Evolutionary conservation across 2,329 filamentous ascomycete genomes (phyloP).

Genomic region (Neoscytalidium dimidiatum): DNA sequence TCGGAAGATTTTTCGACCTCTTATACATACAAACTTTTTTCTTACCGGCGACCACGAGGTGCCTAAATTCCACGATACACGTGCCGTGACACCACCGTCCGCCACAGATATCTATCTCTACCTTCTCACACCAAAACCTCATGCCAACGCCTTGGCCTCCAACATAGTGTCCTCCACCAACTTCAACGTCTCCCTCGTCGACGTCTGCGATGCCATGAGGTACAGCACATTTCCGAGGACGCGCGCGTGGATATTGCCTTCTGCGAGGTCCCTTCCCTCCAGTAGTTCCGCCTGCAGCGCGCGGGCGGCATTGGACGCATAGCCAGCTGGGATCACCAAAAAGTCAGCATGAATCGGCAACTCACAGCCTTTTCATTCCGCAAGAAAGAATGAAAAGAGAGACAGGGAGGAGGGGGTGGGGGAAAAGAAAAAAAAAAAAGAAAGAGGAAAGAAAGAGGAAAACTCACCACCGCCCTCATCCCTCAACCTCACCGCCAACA

Average conservation of each 20-base stretch:
- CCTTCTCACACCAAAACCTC: no score
- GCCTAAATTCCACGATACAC: no score
- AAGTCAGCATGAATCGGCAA: not conserved
- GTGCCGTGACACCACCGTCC: no score
- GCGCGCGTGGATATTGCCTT: constrained; percentile 57
- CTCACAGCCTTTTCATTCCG: not conserved
- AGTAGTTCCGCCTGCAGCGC: constrained; percentile 55
- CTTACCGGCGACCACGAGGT: no score
- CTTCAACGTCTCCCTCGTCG: constrained; percentile 17
- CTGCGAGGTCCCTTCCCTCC: constrained; percentile 40
- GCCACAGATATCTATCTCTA: no score
- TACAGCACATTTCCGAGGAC: constrained; percentile 64
- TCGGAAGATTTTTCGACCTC: no score
- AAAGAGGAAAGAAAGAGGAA: not conserved
- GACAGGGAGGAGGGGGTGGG: not conserved
- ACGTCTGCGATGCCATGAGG: constrained; percentile 56
- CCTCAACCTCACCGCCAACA: constrained; percentile 65
- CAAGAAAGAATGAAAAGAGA: not conserved
- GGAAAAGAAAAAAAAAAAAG: not conserved
- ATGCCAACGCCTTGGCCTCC: not conserved
- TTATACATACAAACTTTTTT: no score
- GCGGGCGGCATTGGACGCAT: constrained; percentile 58
- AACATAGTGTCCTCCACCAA: not conserved
- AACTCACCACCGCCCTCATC: constrained; percentile 51
- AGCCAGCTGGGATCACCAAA: constrained; percentile 41